Conservation (phyloP, 441 rosid species). For the Euphorbia corollata region DNA sequence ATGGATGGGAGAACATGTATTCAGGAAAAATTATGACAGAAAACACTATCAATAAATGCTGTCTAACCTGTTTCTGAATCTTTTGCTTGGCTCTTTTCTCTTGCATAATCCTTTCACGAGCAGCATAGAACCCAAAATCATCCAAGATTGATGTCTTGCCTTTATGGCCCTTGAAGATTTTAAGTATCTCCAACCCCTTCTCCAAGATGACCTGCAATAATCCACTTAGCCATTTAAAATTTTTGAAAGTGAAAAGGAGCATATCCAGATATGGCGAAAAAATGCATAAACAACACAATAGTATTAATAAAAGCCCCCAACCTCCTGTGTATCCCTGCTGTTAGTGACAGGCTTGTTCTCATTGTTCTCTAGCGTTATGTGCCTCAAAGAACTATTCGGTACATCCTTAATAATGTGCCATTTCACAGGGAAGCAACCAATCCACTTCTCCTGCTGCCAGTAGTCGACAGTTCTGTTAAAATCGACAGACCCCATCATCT, state of each 20-base stretch:
- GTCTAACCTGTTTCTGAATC: slow-evolving; percentile 58
- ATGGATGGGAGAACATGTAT: not conserved
- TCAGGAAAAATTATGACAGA: not conserved
- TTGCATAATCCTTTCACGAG: slow-evolving; percentile 65
- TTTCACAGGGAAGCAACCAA: slow-evolving; percentile 82
- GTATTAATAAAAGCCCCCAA: slow-evolving; percentile 19
- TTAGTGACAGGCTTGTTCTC: slow-evolving; percentile 97
- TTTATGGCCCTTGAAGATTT: slow-evolving; percentile 57
- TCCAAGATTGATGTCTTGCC: slow-evolving; percentile 76
- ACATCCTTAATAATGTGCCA: slow-evolving; percentile 94
- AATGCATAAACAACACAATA: not conserved
- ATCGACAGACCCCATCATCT: slow-evolving; percentile 86
- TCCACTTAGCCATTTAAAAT: slow-evolving; percentile 11
- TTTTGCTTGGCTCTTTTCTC: slow-evolving; percentile 67
- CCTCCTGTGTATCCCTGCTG: slow-evolving; percentile 97
- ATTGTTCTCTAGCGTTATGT: slow-evolving; percentile 80
- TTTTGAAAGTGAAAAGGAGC: not conserved
- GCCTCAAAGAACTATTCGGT: slow-evolving; percentile 78
- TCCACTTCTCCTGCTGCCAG: slow-evolving; percentile 99
- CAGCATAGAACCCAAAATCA: slow-evolving; percentile 84
- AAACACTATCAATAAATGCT: not conserved
- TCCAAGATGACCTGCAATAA: slow-evolving; percentile 53
- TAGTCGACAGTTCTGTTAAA: slow-evolving; percentile 64
- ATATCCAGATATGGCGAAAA: not conserved
- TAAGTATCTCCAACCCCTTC: slow-evolving; percentile 57